Conservation (phyloP, 1,139 yeast genomes). For the Kodamaea suecica region DNA sequence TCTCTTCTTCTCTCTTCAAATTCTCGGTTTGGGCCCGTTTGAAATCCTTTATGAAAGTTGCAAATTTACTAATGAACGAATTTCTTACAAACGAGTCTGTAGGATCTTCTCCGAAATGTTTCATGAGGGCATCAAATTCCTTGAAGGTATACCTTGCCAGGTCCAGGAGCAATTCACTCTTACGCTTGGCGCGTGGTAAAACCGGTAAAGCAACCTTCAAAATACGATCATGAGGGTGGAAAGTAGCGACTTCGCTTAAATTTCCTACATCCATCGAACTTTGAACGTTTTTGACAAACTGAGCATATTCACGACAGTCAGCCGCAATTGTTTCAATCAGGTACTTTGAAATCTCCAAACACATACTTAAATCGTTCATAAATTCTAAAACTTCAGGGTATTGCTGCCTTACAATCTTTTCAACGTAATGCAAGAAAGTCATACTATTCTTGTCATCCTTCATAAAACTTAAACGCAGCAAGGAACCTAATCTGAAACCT, state of each 20-base stretch:
- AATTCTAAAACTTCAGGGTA: slow-evolving; percentile 65
- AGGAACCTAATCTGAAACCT: slow-evolving; percentile 72
- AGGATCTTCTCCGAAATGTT: slow-evolving; percentile 75
- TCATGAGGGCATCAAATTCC: slow-evolving; percentile 70
- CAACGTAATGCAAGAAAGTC: slow-evolving; percentile 79
- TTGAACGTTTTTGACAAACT: slow-evolving; percentile 63
- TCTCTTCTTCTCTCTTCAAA: slow-evolving; percentile 73
- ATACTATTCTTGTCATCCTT: slow-evolving; percentile 75
- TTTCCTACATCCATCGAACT: slow-evolving; percentile 73
- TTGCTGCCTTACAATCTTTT: slow-evolving; percentile 62
- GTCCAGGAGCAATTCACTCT: slow-evolving; percentile 60
- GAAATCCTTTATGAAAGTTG: slow-evolving; percentile 71
- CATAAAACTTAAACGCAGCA: slow-evolving; percentile 72
- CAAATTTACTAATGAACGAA: slow-evolving; percentile 69
- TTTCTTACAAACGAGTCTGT: slow-evolving; percentile 62
- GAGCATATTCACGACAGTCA: slow-evolving; percentile 60
- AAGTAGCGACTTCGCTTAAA: slow-evolving; percentile 67
- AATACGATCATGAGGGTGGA: slow-evolving; percentile 71
- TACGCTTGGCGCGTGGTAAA: slow-evolving; percentile 66
- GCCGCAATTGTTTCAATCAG: slow-evolving; percentile 64
- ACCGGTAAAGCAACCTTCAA: slow-evolving; percentile 60
- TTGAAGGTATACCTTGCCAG: slow-evolving; percentile 61
- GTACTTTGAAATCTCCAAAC: slow-evolving; percentile 57
- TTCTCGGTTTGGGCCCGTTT: slow-evolving; percentile 77
- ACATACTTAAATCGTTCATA: slow-evolving; percentile 56